phyloP scores from a whole-genome alignment of 441 rosid species.

The Eutrema salsugineum region DNA sequence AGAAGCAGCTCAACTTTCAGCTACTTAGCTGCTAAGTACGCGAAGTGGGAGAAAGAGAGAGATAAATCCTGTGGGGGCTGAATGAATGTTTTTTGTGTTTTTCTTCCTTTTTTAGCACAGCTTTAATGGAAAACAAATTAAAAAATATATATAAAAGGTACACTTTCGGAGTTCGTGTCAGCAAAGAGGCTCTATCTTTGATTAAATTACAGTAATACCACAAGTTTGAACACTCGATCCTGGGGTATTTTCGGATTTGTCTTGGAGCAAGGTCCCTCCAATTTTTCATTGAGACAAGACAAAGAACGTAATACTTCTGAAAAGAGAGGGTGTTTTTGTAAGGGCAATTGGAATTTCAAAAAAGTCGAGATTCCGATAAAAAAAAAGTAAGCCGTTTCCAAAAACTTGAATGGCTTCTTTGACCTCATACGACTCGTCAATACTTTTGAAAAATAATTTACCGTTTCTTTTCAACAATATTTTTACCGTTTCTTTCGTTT shows the following conservation, averaged over 20 bases:
- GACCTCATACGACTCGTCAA: conserved; percentile 20
- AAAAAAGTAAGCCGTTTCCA: background rate
- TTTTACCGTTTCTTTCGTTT: background rate
- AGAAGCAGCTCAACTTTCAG: conserved; percentile 29
- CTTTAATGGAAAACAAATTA: background rate
- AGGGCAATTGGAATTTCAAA: conserved; percentile 31
- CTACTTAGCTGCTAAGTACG: conserved; percentile 45
- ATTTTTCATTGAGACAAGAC: background rate
- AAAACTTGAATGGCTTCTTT: conserved; percentile 24
- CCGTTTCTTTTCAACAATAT: background rate
- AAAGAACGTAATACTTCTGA: background rate
- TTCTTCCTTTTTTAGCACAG: background rate
- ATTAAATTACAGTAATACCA: conserved; percentile 17
- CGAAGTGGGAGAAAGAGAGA: conserved; percentile 13
- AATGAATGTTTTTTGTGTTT: conserved; percentile 16
- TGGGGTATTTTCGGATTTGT: background rate
- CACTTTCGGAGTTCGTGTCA: conserved; percentile 20
- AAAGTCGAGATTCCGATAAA: conserved; percentile 24
- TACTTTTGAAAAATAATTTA: background rate
- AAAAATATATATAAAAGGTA: background rate
- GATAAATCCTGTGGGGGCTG: background rate
- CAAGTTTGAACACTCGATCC: background rate
- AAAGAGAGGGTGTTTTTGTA: conserved; percentile 16
- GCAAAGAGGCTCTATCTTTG: background rate
- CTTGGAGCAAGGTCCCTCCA: background rate